Base-by-base conservation (phyloP, 2,329 filamentous ascomycete genomes). In the Podosphaera fusca region DNA sequence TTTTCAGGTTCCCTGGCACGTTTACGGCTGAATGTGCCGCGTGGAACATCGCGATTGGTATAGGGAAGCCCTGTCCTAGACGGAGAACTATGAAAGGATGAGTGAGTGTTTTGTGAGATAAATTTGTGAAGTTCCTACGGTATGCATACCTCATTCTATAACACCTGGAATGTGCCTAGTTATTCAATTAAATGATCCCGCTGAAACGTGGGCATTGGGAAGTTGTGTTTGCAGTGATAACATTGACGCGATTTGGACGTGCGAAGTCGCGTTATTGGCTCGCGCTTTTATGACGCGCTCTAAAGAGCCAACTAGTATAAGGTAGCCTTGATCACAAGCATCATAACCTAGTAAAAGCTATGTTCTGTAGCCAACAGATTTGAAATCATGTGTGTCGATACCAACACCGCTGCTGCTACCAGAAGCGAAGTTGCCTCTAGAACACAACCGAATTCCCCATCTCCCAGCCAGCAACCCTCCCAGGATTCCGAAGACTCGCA, bases 31-130 rank as follows among this genome's bases (percentile, higher is more conserved):
- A 71, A 75, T 61, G 72, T 64, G 56, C 71, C 57, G 21, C 57
- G 71, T 21, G 71, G 70, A 58, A 76, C 69, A 56, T 87, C 86
- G 63, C 87, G 81, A 71, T 94, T 95, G 64, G 82, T 87, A 62
- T 88, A 89, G 59, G 83, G 81, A 75, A 85, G 84, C 71, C 82
- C 87, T 64, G 81, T 77, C 70, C 84, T 82, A 60, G 94, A 76
- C 68, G 89, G 88, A 69, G 87, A 94, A 74, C 86, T 94, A 67
- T 56, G 12, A 14, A 64, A 64, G 64, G 66, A 67, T 64, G 56
- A 67, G 63, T 64, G 59, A 63, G 58, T 57, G 55, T 57, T 56
- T 40, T 2, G 30, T 38, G 56, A 59, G 59, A 59, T 49, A 57
- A 58, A 57, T 34, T 56, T 54, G 46, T 42, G 10, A 14, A 1